Base-by-base conservation (phyloP, 192 early-diverging fungal genomes). In the Chytriomyces confervae region DNA sequence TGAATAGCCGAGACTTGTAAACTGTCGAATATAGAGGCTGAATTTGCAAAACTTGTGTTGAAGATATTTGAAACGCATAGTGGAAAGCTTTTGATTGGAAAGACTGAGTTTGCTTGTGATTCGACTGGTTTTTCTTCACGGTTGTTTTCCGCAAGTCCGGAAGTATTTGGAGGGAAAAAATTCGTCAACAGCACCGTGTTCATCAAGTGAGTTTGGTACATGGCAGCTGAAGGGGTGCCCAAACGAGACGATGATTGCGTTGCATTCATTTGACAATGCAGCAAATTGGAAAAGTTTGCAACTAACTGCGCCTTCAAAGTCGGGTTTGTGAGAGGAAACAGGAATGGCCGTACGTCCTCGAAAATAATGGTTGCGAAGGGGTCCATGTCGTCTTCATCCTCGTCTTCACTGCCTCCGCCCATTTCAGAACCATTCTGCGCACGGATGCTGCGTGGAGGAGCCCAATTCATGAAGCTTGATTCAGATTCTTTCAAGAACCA, bases 281-380 rank as follows among this genome's bases (percentile, higher is more conserved):
- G 64, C 10, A 84, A 76, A n/a, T 79, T 65, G 20, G 82, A 29
- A 64, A 87, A 85, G 11, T 46, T 50, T 46, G 77, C 45, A 23
- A 85, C 29, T 5, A 87, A 72, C 36, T 64, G 79, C 8, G 43
- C 8, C 50, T 77, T 57, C 7, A 72, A 63, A 6, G 61, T 46
- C 2, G 61, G 62, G 36, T 51, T 47, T 11, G 43, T 27, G n/a
- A 77, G 23, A 16, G 79, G 53, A 66, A 86, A 86, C 69, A 86
- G 50, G 23, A 86, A 70, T 7, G 78, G 62, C 24, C 67, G 53
- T 44, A 84, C 62, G 57, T 82, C 82, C 9, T 82, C 80, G 65
- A 82, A 85, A 45, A 85, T 69, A 44, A 85, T 76, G n/a, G 77
- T 62, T 29, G 81, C 80, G 61, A 75, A 85, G 6, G 82, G 82